A percentile compares a stretch with the other conserved stretches of the same genome.
These are phyloP conservation scores for Solanum chiquidenum DNA, from an alignment of 257 asterid genomes.

Conservation along the genomic window DNA sequence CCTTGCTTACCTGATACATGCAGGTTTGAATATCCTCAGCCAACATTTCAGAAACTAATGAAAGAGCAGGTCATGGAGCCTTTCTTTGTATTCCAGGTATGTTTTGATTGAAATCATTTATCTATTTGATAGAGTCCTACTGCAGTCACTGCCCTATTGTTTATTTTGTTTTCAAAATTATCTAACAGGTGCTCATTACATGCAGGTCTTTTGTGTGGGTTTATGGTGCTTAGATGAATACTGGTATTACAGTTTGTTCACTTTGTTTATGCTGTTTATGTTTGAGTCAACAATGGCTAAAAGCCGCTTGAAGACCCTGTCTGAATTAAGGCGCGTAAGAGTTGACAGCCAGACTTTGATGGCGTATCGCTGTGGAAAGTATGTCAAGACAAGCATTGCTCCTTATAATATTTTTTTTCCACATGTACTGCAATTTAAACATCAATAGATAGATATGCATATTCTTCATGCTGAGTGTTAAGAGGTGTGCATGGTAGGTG, in stretches of 20 bases:
- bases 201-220: slow-evolving; percentile 95
- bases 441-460: background rate
- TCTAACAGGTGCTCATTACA: slow-evolving; percentile 10
- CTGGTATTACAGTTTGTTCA: slow-evolving; percentile 96
- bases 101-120: slow-evolving; percentile 7
- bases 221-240: slow-evolving; percentile 96
- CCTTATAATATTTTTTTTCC: background rate
- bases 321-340: slow-evolving; percentile 93
- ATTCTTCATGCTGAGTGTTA: slow-evolving; percentile 7
- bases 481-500: slow-evolving; percentile 43
- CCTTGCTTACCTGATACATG: slow-evolving; percentile 12
- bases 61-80: slow-evolving; percentile 95
- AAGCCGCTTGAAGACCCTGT: slow-evolving; percentile 85
- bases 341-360: slow-evolving; percentile 82
- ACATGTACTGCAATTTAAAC: background rate
- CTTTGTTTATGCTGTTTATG: slow-evolving; percentile 95
- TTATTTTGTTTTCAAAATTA: background rate
- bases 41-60: slow-evolving; percentile 89
- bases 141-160: background rate
- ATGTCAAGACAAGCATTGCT: slow-evolving; percentile 22
- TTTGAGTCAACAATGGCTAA: slow-evolving; percentile 99
- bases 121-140: background rate
- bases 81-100: slow-evolving; percentile 94
- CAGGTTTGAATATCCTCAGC: slow-evolving; percentile 98
- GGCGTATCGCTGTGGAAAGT: slow-evolving; percentile 98